These are phyloP conservation scores for Wickerhamiella kurtzmanii DNA, from an alignment of 805 yeast species.

Conservation along the genomic window DNA sequence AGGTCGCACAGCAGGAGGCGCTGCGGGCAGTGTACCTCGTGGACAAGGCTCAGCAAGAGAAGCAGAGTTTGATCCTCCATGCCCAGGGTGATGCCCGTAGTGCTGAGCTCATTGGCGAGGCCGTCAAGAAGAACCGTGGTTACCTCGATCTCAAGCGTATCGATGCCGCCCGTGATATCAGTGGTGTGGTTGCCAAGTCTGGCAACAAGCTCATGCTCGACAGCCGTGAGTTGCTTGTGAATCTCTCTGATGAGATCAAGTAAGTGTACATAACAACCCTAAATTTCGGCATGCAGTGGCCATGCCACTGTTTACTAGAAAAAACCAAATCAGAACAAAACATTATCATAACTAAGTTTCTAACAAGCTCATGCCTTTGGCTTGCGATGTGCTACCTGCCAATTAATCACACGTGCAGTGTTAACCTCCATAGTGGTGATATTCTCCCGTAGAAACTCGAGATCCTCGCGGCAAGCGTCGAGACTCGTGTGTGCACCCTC, in stretches of 20 bases:
- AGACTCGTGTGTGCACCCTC: conserved; percentile 46
- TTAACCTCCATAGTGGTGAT: conserved; percentile 97
- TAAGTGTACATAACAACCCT: background rate
- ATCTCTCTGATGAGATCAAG: conserved; percentile 74
- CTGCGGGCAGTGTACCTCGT: conserved; percentile 96
- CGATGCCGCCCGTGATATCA: conserved; percentile 95
- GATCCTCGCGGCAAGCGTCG: conserved; percentile 60
- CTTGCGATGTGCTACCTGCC: conserved; percentile 27
- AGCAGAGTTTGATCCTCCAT: conserved; percentile 90
- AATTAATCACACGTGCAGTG: conserved; percentile 54
- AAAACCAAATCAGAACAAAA: background rate
- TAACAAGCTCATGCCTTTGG: background rate
- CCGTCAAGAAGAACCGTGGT: conserved; percentile 90
- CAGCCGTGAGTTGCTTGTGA: conserved; percentile 79
- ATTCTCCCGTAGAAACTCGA: conserved; percentile 71
- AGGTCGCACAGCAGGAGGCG: conserved; percentile 98
- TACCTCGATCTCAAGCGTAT: conserved; percentile 93
- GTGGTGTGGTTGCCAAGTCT: conserved; percentile 65
- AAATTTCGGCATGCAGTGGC: too few relatives aligned
- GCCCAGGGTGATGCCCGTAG: conserved; percentile 98
- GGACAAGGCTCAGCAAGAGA: conserved; percentile 94
- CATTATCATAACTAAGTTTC: background rate
- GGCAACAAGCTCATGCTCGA: conserved; percentile 88
- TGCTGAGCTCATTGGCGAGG: conserved; percentile 97
- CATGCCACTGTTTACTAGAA: too few relatives aligned